phyloP scores from a whole-genome alignment of 1,284 basidiomycete species.

The Ganoderma leucocontextum region DNA sequence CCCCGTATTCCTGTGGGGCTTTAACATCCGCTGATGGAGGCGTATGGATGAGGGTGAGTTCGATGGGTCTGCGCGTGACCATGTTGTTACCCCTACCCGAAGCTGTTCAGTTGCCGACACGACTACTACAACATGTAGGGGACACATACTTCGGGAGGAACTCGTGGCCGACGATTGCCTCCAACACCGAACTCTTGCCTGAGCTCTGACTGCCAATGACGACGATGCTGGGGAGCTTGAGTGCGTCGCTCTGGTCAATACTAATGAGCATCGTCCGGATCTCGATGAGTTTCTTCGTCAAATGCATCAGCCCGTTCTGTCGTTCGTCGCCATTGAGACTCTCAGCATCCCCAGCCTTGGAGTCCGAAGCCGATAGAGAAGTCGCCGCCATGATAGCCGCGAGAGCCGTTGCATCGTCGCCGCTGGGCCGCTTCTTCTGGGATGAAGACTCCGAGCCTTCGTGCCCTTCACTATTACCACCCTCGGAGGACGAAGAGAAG shows the following conservation, averaged over 20 bases:
- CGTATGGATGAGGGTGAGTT: constrained; percentile 96
- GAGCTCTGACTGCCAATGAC: constrained; percentile 98
- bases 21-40: constrained; percentile 61
- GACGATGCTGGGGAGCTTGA: constrained; percentile 96
- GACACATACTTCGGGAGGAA: constrained; percentile 92
- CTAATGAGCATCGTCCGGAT: constrained; percentile 93
- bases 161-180: constrained; percentile 98
- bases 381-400: constrained; percentile 78
- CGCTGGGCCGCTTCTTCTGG: constrained; percentile 58
- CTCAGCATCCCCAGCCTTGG: constrained; percentile 52
- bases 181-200: constrained; percentile 96
- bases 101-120: constrained; percentile 26
- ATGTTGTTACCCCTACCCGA: constrained; percentile 92
- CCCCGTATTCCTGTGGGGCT: constrained; percentile 86
- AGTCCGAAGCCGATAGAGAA: constrained; percentile 75
- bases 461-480: constrained; percentile 37
- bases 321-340: constrained; percentile 47
- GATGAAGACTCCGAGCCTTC: constrained; percentile 38
- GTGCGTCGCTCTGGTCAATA: constrained; percentile 93
- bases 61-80: constrained; percentile 98
- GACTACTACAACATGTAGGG: constrained; percentile 11
- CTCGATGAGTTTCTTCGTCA: constrained; percentile 96
- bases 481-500: constrained; percentile 54
- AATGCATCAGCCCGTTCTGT: constrained; percentile 85
- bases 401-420: constrained; percentile 64